phyloP scores from a whole-genome alignment of 2,329 filamentous ascomycete genomes.

The Grosmannia huntii region DNA sequence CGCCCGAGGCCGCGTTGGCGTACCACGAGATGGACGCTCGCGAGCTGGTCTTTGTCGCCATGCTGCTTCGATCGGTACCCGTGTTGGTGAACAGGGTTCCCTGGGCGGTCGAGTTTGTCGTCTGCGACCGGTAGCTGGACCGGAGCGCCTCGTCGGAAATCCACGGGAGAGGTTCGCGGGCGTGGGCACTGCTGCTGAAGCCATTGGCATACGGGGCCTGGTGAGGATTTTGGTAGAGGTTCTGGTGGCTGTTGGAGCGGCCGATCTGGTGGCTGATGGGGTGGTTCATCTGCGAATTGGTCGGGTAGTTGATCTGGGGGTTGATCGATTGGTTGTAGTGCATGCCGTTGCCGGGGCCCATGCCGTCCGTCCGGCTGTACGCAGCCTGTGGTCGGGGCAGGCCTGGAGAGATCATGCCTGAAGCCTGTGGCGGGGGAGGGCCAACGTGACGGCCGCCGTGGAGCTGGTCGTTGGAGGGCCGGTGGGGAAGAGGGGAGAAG shows the following conservation, averaged over 20 bases:
- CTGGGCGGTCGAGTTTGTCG: slow-evolving; percentile 39
- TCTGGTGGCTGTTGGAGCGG: neutral
- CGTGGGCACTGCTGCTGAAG: neutral
- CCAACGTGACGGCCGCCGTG: slow-evolving; percentile 17
- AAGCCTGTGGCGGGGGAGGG: slow-evolving; percentile 13
- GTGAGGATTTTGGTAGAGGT: neutral
- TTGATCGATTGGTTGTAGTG: neutral
- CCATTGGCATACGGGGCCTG: neutral
- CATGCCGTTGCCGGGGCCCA: slow-evolving; percentile 11
- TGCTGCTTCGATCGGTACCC: slow-evolving; percentile 73
- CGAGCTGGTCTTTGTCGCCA: slow-evolving; percentile 68
- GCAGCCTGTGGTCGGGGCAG: slow-evolving; percentile 18
- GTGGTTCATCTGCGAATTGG: neutral
- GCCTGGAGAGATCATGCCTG: slow-evolving; percentile 10
- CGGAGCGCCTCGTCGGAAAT: slow-evolving; percentile 38
- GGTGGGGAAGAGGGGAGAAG: slow-evolving; percentile 28
- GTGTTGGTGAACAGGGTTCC: slow-evolving; percentile 33
- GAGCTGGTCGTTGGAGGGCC: slow-evolving; percentile 26
- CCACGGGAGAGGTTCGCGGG: slow-evolving; percentile 27
- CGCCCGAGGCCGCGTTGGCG: slow-evolving; percentile 21
- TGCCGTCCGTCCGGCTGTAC: slow-evolving; percentile 23
- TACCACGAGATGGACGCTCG: slow-evolving; percentile 44
- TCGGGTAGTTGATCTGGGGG: too few relatives aligned
- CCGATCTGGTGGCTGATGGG: too few relatives aligned
- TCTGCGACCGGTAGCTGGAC: slow-evolving; percentile 43